Percentiles rank a stretch among this genome's conserved stretches.
These are phyloP conservation scores for Pythium brachiatum DNA, from an alignment of 352 stramenopile species.

Conservation along the genomic window DNA sequence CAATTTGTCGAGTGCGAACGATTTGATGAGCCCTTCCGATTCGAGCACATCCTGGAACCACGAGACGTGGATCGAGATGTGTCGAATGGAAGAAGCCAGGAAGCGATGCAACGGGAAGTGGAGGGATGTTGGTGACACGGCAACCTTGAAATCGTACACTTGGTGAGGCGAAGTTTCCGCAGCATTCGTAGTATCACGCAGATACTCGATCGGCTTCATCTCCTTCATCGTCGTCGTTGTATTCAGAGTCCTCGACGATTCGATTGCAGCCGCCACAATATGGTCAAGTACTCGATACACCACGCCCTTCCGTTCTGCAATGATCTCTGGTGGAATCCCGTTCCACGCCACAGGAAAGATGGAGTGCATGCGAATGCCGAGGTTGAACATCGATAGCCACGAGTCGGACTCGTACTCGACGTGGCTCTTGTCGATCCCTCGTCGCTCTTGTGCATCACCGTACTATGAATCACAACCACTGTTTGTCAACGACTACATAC, in stretches of 20 bases:
- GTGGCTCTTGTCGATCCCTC: conserved; percentile 69
- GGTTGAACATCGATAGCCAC: conserved; percentile 88
- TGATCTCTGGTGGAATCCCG: conserved; percentile 44
- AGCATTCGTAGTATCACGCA: conserved; percentile 8
- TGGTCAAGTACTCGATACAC: conserved; percentile 49
- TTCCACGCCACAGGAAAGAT: conserved; percentile 81
- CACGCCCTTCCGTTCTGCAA: conserved; percentile 28
- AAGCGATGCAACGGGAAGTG: conserved; percentile 86
- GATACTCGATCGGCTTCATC: conserved; percentile 34
- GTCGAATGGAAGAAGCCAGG: conserved; percentile 62
- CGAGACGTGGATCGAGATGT: conserved; percentile 57
- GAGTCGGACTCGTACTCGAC: conserved; percentile 88
- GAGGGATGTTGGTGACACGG: conserved; percentile 56
- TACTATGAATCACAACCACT: conserved; percentile 47
- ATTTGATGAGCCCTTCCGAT: conserved; percentile 40
- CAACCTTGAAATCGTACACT: conserved; percentile 70
- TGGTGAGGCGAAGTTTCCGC: background rate
- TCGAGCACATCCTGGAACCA: conserved; percentile 50
- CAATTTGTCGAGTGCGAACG: conserved; percentile 62
- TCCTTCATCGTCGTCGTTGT: conserved; percentile 50
- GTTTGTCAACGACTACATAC: no score
- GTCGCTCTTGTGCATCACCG: conserved; percentile 67
- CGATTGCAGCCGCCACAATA: conserved; percentile 43
- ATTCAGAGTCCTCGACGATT: conserved; percentile 49
- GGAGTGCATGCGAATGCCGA: conserved; percentile 84